phyloP scores from a whole-genome alignment of 495 filamentous ascomycete genomes.

The Penicillium daleae region DNA sequence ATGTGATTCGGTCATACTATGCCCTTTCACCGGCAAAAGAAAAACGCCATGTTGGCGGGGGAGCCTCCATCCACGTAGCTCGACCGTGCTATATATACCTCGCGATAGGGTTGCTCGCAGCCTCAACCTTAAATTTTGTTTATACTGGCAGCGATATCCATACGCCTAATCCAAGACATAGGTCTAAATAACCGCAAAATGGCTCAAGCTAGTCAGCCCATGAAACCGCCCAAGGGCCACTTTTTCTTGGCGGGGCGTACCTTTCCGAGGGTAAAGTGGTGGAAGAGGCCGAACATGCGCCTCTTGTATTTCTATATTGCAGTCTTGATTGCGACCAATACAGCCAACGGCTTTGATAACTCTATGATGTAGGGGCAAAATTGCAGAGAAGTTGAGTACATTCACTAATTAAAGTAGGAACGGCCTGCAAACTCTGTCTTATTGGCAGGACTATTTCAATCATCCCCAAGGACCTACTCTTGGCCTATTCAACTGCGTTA shows the following conservation, averaged over 20 bases:
- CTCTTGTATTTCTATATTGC: constrained; percentile 31
- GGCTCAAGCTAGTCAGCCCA: background rate
- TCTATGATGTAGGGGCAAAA: constrained; percentile 42
- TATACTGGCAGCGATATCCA: background rate
- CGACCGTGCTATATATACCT: background rate
- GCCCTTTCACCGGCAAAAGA: background rate
- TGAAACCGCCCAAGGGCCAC: constrained; percentile 27
- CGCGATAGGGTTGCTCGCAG: background rate
- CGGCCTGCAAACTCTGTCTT: constrained; percentile 51
- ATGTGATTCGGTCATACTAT: background rate
- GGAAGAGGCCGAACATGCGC: constrained; percentile 31
- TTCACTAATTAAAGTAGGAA: constrained; percentile 28
- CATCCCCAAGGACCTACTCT: constrained; percentile 35
- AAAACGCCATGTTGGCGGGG: too few species aligned
- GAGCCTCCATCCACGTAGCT: too few species aligned
- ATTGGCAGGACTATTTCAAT: constrained; percentile 50
- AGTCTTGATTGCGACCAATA: constrained; percentile 27
- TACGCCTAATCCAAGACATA: too few species aligned
- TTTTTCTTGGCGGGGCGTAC: constrained; percentile 31
- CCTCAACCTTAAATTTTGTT: too few species aligned
- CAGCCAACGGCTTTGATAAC: constrained; percentile 33
- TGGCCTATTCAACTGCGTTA: constrained; percentile 31
- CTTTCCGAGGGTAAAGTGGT: constrained; percentile 34
- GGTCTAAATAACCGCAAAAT: too few species aligned
- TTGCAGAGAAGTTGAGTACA: background rate